Base-by-base conservation (phyloP, 495 filamentous ascomycete genomes). In the Podospora anserina region DNA sequence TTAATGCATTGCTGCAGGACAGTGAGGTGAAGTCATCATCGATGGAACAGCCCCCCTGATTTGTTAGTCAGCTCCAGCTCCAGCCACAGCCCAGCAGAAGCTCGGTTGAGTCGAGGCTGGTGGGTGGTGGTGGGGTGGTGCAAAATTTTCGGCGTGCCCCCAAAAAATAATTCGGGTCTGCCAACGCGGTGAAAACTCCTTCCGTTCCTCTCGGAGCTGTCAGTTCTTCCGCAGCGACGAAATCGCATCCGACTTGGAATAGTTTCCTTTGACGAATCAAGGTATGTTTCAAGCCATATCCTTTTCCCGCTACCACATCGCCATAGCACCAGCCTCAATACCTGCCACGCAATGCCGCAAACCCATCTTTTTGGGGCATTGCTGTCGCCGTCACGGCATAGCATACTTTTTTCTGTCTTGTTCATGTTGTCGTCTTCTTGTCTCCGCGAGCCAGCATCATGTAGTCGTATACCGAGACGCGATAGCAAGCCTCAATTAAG, bases 201-300 rank as follows among this genome's bases (percentile, higher is more conserved):
- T 75, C 75, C 74, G 74, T 72, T 74, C 74, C 72, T 7, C 66
- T 77, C 76, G 76, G 76, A 78, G 67, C 72, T 65, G 70, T 68
- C 72, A 72, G 73, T 78, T 78, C 76, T 78, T 78, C 76, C 76
- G 76, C 76, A 68, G 76, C 76, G 76, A 78, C 65, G 71, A 67
- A 65, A 61, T 62, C 72, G 32, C 56, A 72, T 69, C 72, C 72
- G 71, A 73, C 74, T 74, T 70, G 74, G 74, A 72, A 75, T 75
- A 72, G 74, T 67, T 69, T 74, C 74, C 67, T 69, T 49, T 58
- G 61, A 30, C 68, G 65, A 68, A 70, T 64, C 72, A 70, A 78
- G 76, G 76, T 78, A 75, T 59, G 76, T 76, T 68, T 57, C 56
- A 56, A 53, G 59, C 70, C 70, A 63, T 65, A 32, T 15, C 15